These are phyloP conservation scores for Solanum habrochaites DNA, from an alignment of 257 asterid genomes.

Conservation along the genomic window DNA sequence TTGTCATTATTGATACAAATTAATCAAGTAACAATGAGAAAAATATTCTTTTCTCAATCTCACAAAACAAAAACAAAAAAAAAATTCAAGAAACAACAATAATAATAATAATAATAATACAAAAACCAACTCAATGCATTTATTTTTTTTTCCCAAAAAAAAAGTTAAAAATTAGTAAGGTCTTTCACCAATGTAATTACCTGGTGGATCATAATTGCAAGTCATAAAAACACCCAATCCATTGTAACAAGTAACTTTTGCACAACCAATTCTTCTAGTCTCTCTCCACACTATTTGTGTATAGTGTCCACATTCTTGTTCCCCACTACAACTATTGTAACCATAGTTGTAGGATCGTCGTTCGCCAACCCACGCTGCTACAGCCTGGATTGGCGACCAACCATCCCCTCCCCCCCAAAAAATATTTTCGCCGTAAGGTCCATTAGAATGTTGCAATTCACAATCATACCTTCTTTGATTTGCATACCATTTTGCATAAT, in stretches of 20 bases:
- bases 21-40: not conserved
- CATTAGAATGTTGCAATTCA: conserved; percentile 25
- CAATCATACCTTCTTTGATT: conserved; percentile 27
- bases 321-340: conserved; percentile 24
- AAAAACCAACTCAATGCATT: not conserved
- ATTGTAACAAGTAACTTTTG: conserved; percentile 17
- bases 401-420: conserved; percentile 39
- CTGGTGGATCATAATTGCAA: conserved; percentile 47
- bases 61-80: not conserved
- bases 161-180: conserved; percentile 9
- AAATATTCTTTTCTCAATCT: not conserved
- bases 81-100: not conserved
- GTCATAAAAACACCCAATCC: conserved; percentile 38
- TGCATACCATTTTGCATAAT: conserved; percentile 29
- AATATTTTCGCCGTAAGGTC: conserved; percentile 40
- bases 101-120: not conserved
- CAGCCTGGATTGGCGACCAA: conserved; percentile 39
- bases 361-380: conserved; percentile 32
- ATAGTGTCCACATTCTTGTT: conserved; percentile 40
- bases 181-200: conserved; percentile 40
- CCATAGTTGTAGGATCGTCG: conserved; percentile 17
- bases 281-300: conserved; percentile 41
- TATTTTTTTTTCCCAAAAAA: not conserved
- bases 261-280: conserved; percentile 30
- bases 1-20: not conserved